Evolutionary conservation across 1,284 basidiomycete species (phyloP).

Genomic region (Sporisorium scitamineum): DNA sequence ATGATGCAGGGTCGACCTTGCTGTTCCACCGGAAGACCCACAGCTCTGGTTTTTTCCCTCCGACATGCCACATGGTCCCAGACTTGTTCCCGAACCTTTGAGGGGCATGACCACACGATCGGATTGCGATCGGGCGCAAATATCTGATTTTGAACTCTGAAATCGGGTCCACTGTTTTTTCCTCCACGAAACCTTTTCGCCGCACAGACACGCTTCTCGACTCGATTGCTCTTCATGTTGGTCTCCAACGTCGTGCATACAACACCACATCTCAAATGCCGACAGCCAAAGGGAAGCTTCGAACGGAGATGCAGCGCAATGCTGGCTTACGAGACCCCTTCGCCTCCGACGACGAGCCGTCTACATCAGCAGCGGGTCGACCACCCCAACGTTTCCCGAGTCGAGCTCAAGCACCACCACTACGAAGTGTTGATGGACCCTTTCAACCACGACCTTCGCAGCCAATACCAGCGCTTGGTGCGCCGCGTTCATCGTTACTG

Average conservation of each 20-base stretch:
- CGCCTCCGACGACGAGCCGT: conserved; percentile 18
- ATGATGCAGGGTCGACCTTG: too few relatives aligned
- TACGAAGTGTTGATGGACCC: not conserved
- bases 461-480: not conserved
- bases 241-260: not conserved
- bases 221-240: conserved; percentile 1
- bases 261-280: not conserved
- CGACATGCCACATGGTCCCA: not conserved
- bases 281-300: not conserved
- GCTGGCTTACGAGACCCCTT: conserved; percentile 20
- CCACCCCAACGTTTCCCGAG: conserved; percentile 14
- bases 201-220: conserved; percentile 4
- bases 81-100: not conserved
- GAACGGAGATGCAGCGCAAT: conserved; percentile 8
- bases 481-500: not conserved
- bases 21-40: too few relatives aligned
- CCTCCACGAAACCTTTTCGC: conserved; percentile 18
- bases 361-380: conserved; percentile 8
- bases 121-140: not conserved
- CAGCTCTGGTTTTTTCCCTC: too few relatives aligned
- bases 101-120: too few relatives aligned
- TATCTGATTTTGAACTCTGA: conserved; percentile 2
- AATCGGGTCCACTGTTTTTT: not conserved
- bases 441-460: not conserved
- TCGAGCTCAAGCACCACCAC: conserved; percentile 2